These are phyloP conservation scores for Trypanosoma theileri DNA, from an alignment of 208 protist species.

Conservation along the genomic window DNA sequence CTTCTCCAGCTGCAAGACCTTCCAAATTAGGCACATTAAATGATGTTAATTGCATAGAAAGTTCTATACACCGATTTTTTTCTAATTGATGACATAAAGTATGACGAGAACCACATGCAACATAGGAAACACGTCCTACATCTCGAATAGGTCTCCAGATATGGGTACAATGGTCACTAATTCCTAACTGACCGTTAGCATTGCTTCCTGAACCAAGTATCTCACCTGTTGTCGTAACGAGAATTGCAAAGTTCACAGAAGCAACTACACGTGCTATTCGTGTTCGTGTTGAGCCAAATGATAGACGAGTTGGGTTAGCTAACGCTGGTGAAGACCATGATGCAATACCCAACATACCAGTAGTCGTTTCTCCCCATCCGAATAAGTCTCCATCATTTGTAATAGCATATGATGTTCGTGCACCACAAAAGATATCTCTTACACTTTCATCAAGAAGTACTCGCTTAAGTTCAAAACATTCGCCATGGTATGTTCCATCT, in stretches of 20 bases:
- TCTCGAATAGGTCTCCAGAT: constrained; percentile 24
- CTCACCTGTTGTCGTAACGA: constrained; percentile 21
- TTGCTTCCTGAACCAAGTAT: constrained; percentile 28
- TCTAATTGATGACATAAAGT: constrained; percentile 25
- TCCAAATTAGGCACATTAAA: constrained; percentile 13
- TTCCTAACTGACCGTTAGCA: constrained; percentile 23
- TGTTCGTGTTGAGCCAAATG: constrained; percentile 13
- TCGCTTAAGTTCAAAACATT: constrained; percentile 16
- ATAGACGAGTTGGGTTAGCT: constrained; percentile 16
- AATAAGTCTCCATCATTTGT: constrained; percentile 20
- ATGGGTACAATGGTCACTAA: constrained; percentile 15
- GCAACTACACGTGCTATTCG: constrained; percentile 19
- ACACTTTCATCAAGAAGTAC: constrained; percentile 17
- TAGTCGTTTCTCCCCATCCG: constrained; percentile 30
- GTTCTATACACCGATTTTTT: constrained; percentile 24
- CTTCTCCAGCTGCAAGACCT: constrained; percentile 15
- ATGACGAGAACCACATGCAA: constrained; percentile 17
- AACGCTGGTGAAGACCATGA: constrained; percentile 9
- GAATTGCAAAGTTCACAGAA: constrained; percentile 22
- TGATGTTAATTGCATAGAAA: constrained; percentile 19
- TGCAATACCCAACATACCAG: constrained; percentile 18
- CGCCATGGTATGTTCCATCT: constrained; percentile 19
- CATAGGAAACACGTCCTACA: constrained; percentile 22
- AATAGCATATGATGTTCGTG: constrained; percentile 26
- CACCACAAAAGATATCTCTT: constrained; percentile 30